phyloP scores from a whole-genome alignment of 306 rosid genomes.

The Lotus japonicus region DNA sequence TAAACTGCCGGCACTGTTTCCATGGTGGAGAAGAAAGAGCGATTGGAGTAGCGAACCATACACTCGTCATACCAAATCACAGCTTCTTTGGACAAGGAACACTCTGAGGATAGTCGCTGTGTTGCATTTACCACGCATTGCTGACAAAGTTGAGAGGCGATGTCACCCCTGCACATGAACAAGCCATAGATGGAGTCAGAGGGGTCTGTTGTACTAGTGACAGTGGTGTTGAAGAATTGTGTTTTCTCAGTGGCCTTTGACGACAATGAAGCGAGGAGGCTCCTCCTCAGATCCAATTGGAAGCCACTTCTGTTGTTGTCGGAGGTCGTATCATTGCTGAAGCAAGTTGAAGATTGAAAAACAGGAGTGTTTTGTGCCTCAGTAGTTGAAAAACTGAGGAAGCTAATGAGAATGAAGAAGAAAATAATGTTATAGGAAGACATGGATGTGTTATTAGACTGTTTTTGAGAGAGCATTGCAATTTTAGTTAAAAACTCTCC shows the following conservation, averaged over 20 bases:
- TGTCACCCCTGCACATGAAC: constrained; percentile 5
- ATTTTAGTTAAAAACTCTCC: too few species aligned
- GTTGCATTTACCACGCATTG: background rate
- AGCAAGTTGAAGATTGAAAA: too few species aligned
- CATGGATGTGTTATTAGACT: too few species aligned
- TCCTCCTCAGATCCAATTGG: background rate
- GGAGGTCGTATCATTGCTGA: background rate
- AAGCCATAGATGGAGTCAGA: background rate
- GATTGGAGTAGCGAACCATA: background rate
- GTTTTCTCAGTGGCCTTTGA: background rate
- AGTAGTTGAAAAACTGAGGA: too few species aligned
- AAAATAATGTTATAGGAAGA: too few species aligned
- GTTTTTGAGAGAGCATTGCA: too few species aligned
- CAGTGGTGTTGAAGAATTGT: background rate
- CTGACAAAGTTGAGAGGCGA: background rate
- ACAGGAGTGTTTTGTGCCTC: too few species aligned
- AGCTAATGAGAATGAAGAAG: too few species aligned
- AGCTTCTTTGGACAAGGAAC: constrained; percentile 6
- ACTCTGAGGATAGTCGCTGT: background rate
- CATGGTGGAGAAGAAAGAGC: background rate
- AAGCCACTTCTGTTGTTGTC: background rate
- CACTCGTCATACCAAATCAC: constrained; percentile 5
- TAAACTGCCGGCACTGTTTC: background rate
- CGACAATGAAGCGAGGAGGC: background rate
- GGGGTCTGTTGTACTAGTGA: background rate